A percentile compares a stretch with the other conserved stretches of the same genome.
Evolutionary conservation across 2,329 filamentous ascomycete genomes (phyloP).

Genomic region (Thielaviopsis populi): DNA sequence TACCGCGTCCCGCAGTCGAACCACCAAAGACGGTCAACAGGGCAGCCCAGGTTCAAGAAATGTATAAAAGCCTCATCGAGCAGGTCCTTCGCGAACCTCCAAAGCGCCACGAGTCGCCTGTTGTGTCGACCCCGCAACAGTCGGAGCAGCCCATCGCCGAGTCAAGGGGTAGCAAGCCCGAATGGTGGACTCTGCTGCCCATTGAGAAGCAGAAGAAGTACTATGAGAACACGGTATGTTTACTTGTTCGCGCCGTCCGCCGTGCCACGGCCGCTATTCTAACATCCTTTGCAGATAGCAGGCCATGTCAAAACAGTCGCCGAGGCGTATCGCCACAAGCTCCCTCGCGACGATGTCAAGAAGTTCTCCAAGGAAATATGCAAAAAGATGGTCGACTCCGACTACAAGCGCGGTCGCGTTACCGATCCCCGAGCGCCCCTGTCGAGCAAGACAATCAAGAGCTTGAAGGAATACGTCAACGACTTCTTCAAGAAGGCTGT

Average conservation of each 20-base stretch:
- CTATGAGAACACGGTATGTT: slow-evolving; percentile 78
- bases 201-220: slow-evolving; percentile 87
- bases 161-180: slow-evolving; percentile 45
- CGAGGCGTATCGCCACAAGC: slow-evolving; percentile 72
- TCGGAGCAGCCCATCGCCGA: slow-evolving; percentile 46
- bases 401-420: slow-evolving; percentile 83
- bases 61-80: slow-evolving; percentile 72
- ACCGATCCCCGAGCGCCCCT: slow-evolving; percentile 58
- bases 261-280: background rate
- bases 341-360: slow-evolving; percentile 64
- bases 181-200: slow-evolving; percentile 45
- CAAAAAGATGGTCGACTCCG: slow-evolving; percentile 81
- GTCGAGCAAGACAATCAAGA: slow-evolving; percentile 60
- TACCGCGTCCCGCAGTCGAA: slow-evolving; percentile 37
- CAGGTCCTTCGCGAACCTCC: slow-evolving; percentile 58
- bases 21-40: slow-evolving; percentile 48
- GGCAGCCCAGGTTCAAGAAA: slow-evolving; percentile 48
- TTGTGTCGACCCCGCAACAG: slow-evolving; percentile 40
- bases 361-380: slow-evolving; percentile 51
- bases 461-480: slow-evolving; percentile 69
- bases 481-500: slow-evolving; percentile 80
- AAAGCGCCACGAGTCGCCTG: slow-evolving; percentile 22
- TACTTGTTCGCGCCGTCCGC: background rate
- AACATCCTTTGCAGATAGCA: slow-evolving; percentile 43
- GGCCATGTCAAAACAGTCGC: slow-evolving; percentile 74